Evolutionary conservation across 129 eudicot genomes (phyloP).

Genomic region (Tanacetum coccineum): DNA sequence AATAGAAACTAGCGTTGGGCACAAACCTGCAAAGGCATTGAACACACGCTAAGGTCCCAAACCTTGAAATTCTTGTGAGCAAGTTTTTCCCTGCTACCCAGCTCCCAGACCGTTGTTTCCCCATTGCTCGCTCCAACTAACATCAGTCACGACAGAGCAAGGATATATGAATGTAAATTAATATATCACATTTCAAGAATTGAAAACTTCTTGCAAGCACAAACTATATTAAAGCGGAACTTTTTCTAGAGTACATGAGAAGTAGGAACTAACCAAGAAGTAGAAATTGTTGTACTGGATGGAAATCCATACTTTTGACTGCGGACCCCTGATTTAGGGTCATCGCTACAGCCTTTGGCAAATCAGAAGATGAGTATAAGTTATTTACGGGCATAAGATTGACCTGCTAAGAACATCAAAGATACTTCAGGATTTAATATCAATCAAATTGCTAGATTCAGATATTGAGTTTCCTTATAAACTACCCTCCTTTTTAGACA

Average conservation of each 20-base stretch:
- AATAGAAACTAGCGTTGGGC: neutral
- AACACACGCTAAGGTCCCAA: slow-evolving; percentile 65
- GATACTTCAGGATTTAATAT: slow-evolving; percentile 9
- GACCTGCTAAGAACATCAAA: slow-evolving; percentile 39
- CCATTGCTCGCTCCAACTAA: slow-evolving; percentile 70
- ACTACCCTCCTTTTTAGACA: too few relatives aligned
- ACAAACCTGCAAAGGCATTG: slow-evolving; percentile 78
- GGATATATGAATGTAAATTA: neutral
- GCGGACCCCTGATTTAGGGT: slow-evolving; percentile 71
- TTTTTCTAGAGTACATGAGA: slow-evolving; percentile 5
- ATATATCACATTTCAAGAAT: slow-evolving; percentile 6
- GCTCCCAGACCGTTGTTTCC: slow-evolving; percentile 76
- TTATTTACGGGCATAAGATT: slow-evolving; percentile 57
- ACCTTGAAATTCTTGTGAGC: slow-evolving; percentile 72
- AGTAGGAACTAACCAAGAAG: slow-evolving; percentile 62
- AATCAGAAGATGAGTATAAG: slow-evolving; percentile 68
- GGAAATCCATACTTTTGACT: slow-evolving; percentile 86
- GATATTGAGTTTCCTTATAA: neutral
- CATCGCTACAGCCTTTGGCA: slow-evolving; percentile 69
- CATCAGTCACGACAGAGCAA: slow-evolving; percentile 8
- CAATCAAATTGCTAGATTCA: neutral
- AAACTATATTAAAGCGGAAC: slow-evolving; percentile 3
- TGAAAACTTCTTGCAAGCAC: neutral
- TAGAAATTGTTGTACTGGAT: slow-evolving; percentile 70
- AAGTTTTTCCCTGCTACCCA: slow-evolving; percentile 60